These are phyloP conservation scores for Inonotus hispidus DNA, from an alignment of 1,284 basidiomycete species.

Conservation along the genomic window DNA sequence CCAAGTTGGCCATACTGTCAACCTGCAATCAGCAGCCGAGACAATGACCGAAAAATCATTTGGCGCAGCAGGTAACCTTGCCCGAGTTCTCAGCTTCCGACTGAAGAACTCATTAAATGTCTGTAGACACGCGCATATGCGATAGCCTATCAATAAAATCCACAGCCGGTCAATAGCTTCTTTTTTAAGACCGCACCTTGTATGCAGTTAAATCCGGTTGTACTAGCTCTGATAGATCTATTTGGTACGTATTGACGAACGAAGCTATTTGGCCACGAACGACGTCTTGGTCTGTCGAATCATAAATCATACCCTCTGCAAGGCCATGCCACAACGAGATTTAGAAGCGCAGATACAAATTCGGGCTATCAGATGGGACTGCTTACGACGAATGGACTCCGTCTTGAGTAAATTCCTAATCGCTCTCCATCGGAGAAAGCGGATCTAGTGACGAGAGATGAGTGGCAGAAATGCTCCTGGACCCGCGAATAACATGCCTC, in stretches of 20 bases:
- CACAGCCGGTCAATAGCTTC: too few relatives aligned
- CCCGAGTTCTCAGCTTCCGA: constrained; percentile 39
- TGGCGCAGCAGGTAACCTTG: constrained; percentile 39
- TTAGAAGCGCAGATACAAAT: neutral
- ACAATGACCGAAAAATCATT: constrained; percentile 36
- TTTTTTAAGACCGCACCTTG: constrained; percentile 21
- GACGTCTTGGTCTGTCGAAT: constrained; percentile 21
- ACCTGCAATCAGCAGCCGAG: constrained; percentile 46
- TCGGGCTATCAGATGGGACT: neutral
- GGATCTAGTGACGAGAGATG: constrained; percentile 22
- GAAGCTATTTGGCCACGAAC: constrained; percentile 35
- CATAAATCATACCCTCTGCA: constrained; percentile 27
- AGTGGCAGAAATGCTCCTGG: neutral
- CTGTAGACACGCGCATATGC: constrained; percentile 21
- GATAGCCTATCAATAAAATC: neutral
- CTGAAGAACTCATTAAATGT: constrained; percentile 58
- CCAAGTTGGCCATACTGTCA: constrained; percentile 41
- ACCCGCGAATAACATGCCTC: constrained; percentile 3
- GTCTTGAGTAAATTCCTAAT: constrained; percentile 37
- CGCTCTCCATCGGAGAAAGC: constrained; percentile 34
- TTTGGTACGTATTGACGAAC: constrained; percentile 46
- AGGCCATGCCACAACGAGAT: neutral
- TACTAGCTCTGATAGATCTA: constrained; percentile 39
- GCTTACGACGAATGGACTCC: constrained; percentile 42
- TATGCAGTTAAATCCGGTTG: constrained; percentile 38